Conservation (phyloP, 2,329 filamentous ascomycete species). For the Colletotrichum phormii region DNA sequence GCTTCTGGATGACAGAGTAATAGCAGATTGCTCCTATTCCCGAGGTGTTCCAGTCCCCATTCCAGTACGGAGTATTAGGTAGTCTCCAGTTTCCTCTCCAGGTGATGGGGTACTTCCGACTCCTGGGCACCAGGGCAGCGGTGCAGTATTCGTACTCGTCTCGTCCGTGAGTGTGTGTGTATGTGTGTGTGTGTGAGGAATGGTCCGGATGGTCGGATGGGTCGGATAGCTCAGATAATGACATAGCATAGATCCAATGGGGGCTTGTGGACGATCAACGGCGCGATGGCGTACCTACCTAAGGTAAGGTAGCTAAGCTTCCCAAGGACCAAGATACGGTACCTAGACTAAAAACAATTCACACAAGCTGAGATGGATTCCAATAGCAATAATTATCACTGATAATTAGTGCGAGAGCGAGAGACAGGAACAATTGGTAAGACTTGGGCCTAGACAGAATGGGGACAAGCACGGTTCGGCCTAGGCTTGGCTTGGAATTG, state of each 20-base stretch:
- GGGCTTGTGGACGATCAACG: background rate
- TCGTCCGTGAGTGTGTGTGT: background rate
- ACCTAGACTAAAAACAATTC: too few relatives aligned
- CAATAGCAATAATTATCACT: background rate
- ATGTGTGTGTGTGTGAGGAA: background rate
- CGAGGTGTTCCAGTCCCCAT: background rate
- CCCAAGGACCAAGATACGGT: too few relatives aligned
- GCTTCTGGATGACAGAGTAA: background rate
- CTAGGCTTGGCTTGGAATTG: background rate
- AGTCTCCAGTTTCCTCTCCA: background rate
- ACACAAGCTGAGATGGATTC: background rate
- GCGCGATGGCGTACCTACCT: background rate
- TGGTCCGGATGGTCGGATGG: constrained; percentile 6
- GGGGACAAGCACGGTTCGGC: background rate
- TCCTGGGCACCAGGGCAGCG: background rate
- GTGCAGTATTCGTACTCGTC: background rate
- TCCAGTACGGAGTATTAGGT: too few relatives aligned
- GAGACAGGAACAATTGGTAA: constrained; percentile 9
- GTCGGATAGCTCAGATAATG: constrained; percentile 4
- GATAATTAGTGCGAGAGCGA: background rate
- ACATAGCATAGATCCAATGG: background rate
- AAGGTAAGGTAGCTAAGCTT: background rate
- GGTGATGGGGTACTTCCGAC: background rate
- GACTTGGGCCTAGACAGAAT: constrained; percentile 9
- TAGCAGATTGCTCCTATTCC: background rate